Evolutionary conservation across 192 early-diverging fungal genomes (phyloP), one percentile per base, ranked within the genome.

Genomic region (Dissophora globulifera): DNA sequence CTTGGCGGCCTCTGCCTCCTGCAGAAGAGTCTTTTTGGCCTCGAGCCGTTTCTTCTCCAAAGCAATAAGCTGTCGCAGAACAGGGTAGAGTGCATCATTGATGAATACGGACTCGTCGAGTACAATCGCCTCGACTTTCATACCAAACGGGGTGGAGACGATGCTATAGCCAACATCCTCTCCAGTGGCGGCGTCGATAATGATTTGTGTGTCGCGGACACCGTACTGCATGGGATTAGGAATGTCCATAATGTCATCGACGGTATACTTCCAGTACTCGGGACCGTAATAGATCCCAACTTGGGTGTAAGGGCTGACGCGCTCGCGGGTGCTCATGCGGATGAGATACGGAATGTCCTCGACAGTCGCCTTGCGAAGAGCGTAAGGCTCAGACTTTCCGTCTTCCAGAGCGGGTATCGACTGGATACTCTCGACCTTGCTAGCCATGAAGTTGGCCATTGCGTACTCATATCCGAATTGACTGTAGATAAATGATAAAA

Each of bases 401-500:
- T 35, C n/a, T 3, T 32, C 20, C 4, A 50, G 23, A 4, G 25
- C 7, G 26, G 60, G 60, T 15, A 51, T 27, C 15, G 20, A 31
- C 3, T 16, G 5, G 6, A 16, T 26, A 53, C 33, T 22, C 10
- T 35, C 25, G 51, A 66, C 43, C 17, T 8, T 11, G 11, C 52
- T 51, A 54, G 11, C 43, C 2, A 45, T 35, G 17, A 17, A 47
- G 49, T 38, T 22, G 0, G 52, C 42, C 11, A 66, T 41, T 12
- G 42, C 61, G 27, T 65, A 65, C 22, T 74, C 70, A 22, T 74
- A 74, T 17, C 70, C 70, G 29, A 74, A 74, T 35, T 42, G 46
- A 1, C 60, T 65, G 38, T 11, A 11, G 40, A 20, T 31, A 64
- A 33, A 22, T 8, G 26, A 32, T 17, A 45, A 23, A 22, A 31